These are phyloP conservation scores for Furcasterigmium furcatum DNA, from an alignment of 2,329 filamentous ascomycete genomes.

Conservation along the genomic window DNA sequence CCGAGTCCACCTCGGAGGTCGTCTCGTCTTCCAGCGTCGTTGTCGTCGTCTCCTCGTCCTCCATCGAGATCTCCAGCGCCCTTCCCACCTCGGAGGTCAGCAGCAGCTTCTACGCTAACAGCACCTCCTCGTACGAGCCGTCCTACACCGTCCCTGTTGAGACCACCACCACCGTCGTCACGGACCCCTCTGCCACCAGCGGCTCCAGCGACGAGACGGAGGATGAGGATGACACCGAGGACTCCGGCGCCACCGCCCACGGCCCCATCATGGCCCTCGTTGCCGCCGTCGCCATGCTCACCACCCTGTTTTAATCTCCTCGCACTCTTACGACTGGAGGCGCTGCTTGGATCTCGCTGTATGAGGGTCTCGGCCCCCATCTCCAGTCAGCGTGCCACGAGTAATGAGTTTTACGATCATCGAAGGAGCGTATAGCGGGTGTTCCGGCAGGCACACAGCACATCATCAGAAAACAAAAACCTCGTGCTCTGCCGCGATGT, in stretches of 20 bases:
- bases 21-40: slow-evolving; percentile 30
- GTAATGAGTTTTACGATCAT: slow-evolving; percentile 12
- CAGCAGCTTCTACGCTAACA: slow-evolving; percentile 2
- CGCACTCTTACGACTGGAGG: slow-evolving; percentile 10
- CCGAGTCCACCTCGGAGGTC: slow-evolving; percentile 54
- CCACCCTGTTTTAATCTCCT: slow-evolving; percentile 8
- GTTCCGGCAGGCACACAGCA: slow-evolving; percentile 1
- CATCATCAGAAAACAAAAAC: not conserved
- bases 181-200: slow-evolving; percentile 7
- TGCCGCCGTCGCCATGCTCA: slow-evolving; percentile 10
- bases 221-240: not conserved
- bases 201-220: not conserved
- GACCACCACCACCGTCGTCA: not conserved
- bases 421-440: slow-evolving; percentile 4
- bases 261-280: slow-evolving; percentile 9
- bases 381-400: slow-evolving; percentile 6
- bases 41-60: not conserved
- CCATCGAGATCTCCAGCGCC: slow-evolving; percentile 1
- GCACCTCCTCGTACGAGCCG: not conserved
- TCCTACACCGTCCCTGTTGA: not conserved
- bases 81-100: not conserved
- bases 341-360: slow-evolving; percentile 1
- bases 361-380: not conserved
- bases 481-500: slow-evolving; percentile 12
- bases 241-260: slow-evolving; percentile 5